Base-by-base conservation (phyloP, 2,329 filamentous ascomycete genomes). In the Ascochyta rabiei region DNA sequence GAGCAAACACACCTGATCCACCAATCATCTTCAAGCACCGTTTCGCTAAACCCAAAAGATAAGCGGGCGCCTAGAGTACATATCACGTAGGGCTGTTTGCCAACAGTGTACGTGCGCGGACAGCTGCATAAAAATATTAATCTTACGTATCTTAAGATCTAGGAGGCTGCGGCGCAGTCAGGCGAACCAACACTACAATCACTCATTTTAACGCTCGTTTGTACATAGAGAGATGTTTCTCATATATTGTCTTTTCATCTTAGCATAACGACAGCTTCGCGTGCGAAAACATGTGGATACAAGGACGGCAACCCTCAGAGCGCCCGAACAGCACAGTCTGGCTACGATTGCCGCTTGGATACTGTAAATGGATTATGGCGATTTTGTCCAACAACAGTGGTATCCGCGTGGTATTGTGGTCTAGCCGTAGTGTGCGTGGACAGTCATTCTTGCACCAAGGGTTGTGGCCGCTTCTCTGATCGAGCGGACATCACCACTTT, bases 281-380 rank as follows among this genome's bases (percentile, higher is more conserved):
- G n/a, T 23, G 38, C 44, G 10, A 48, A 40, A 26, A 62, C 52
- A 18, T 63, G 61, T 43, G 61, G 61, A 43, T 63, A 62, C 24
- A 16, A 38, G 4, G 16, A 57, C 30, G 59, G 61, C 21, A 30
- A 62, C 44, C 48, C 56, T 10, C 15, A 53, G 28, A 52, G 34
- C 9, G 24, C 54, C 19, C 46, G 46, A 35, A 49, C 46, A 49
- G 46, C 46, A 34, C 37, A 41, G 8, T 24, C 39, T 28, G 61
- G 57, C 15, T 62, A 44, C 21, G 52, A n/a, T 35, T 63, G 61
- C 35, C 46, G 49, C 15, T 41, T 60, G 33, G 59, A 63, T 34
- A 58, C 59, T 26, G 47, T 53, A 37, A 56, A 54, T 38, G 57
- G 61, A 24, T 46, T 63, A 38, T 63, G 61, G 61, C 59, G 57